phyloP scores from a whole-genome alignment of 805 yeast genomes.

The Yamadazyma ubonensis region DNA sequence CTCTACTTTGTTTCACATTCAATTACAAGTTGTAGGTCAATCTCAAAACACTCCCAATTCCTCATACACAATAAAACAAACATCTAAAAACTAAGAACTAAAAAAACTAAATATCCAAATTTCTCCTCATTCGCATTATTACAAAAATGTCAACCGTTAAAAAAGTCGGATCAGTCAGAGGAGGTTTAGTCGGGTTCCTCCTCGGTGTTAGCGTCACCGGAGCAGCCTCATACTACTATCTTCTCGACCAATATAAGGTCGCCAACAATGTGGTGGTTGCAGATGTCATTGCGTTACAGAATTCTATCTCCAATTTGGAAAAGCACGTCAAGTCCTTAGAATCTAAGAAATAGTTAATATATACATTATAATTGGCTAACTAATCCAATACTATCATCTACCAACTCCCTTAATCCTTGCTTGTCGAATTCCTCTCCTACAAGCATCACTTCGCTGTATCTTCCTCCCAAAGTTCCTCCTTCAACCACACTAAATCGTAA shows the following conservation, averaged over 20 bases:
- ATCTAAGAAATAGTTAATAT: constrained; percentile 20
- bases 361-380: constrained; percentile 10
- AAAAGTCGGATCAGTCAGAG: constrained; percentile 43
- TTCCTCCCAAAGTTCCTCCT: constrained; percentile 60
- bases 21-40: no score
- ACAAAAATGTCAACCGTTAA: constrained; percentile 30
- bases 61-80: no score
- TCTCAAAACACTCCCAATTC: no score
- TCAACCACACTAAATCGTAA: constrained; percentile 49
- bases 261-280: constrained; percentile 71
- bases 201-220: constrained; percentile 76
- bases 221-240: constrained; percentile 70
- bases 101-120: no score
- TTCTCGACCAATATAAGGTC: constrained; percentile 72
- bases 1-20: no score
- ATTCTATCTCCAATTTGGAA: constrained; percentile 65
- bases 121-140: constrained; percentile 24
- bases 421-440: constrained; percentile 33
- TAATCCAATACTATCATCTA: constrained; percentile 21
- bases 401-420: constrained; percentile 23
- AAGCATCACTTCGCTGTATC: constrained; percentile 48
- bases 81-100: no score
- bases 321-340: constrained; percentile 66
- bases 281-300: constrained; percentile 70
- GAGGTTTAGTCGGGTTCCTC: constrained; percentile 71